A percentile compares a stretch with the other conserved stretches of the same genome.
Conservation (phyloP, 176 grass and related monocot genomes). For the Echinochloa phyllopogon region DNA sequence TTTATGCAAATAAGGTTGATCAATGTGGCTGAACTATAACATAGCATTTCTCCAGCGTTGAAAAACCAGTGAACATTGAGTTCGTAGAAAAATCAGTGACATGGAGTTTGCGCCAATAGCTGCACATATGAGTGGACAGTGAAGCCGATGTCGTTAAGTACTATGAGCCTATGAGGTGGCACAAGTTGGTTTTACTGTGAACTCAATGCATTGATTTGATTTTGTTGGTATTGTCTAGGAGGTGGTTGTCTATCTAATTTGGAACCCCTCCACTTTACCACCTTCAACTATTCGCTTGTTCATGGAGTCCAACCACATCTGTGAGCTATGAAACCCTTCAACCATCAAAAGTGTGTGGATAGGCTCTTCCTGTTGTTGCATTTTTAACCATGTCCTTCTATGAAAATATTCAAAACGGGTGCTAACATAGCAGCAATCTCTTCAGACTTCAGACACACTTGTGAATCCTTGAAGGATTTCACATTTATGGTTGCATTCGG, state of each 20-base stretch:
- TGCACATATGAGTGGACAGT: background rate
- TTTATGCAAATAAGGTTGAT: background rate
- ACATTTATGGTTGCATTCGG: constrained; percentile 7
- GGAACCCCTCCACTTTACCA: background rate
- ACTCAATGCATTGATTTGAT: background rate
- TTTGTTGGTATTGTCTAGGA: background rate
- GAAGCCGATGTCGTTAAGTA: background rate
- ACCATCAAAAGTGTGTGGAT: background rate
- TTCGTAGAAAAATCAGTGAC: background rate
- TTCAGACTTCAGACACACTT: constrained; percentile 22
- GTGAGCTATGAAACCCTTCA: background rate
- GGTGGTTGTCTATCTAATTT: background rate
- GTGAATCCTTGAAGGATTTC: constrained; percentile 5
- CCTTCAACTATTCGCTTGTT: background rate
- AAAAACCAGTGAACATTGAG: background rate
- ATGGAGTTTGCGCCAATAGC: background rate
- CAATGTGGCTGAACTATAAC: background rate
- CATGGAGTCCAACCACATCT: background rate
- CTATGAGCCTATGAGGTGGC: background rate
- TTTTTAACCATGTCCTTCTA: background rate
- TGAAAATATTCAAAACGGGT: background rate
- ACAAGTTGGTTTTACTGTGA: constrained; percentile 10
- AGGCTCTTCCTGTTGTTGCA: background rate
- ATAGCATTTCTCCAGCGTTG: background rate
- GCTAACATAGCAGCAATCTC: constrained; percentile 31